These are phyloP conservation scores for Diplogelasinospora grovesii DNA, from an alignment of 495 filamentous ascomycete genomes.

Conservation along the genomic window DNA sequence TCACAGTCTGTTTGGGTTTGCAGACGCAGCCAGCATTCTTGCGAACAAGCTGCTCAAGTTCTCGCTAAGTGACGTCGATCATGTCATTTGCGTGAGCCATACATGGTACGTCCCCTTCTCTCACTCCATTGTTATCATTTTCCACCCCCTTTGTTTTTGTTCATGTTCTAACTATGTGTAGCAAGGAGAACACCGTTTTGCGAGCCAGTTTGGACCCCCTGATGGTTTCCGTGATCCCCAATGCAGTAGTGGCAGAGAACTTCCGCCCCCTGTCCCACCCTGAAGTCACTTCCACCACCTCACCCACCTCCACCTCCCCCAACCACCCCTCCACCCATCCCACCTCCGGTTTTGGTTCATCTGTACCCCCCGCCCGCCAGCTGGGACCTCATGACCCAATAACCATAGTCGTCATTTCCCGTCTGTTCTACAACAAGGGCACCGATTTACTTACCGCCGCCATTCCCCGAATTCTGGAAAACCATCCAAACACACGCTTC, in stretches of 20 bases:
- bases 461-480: constrained; percentile 82
- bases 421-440: constrained; percentile 98
- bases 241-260: constrained; percentile 94
- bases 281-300: constrained; percentile 23
- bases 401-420: constrained; percentile 94
- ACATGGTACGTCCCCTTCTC: constrained; percentile 50
- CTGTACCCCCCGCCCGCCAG: constrained; percentile 34
- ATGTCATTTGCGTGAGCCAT: constrained; percentile 96
- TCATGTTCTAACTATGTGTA: no score
- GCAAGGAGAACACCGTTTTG: constrained; percentile 97
- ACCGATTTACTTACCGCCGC: constrained; percentile 91
- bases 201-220: constrained; percentile 89
- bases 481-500: constrained; percentile 89
- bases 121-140: no score
- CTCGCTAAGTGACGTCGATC: constrained; percentile 90
- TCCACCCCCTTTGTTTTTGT: no score
- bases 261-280: constrained; percentile 63
- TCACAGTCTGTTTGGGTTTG: constrained; percentile 96
- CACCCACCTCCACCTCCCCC: no score
- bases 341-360: constrained; percentile 8
- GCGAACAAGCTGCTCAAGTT: constrained; percentile 98
- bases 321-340: constrained; percentile 25
- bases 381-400: constrained; percentile 79
- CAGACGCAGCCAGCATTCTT: constrained; percentile 90
- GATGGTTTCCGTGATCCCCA: constrained; percentile 96